These are phyloP conservation scores for Erythrobasidium yunnanense DNA, from an alignment of 768 basidiomycete genomes.

Conservation along the genomic window DNA sequence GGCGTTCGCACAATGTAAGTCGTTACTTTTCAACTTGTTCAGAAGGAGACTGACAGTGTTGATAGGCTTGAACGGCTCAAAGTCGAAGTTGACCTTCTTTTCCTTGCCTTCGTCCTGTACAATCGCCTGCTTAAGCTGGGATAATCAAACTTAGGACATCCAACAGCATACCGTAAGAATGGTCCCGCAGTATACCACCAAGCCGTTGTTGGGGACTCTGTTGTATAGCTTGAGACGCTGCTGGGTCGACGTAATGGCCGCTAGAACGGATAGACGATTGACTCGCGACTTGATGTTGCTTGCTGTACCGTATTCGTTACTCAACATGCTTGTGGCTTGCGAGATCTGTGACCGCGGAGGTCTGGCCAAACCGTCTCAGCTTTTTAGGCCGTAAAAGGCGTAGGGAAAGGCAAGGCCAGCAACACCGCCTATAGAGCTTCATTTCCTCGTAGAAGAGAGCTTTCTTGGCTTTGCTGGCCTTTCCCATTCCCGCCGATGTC, in stretches of 20 bases:
- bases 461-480: too few species aligned
- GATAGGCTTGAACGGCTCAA: constrained; percentile 97
- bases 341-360: constrained; percentile 62
- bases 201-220: constrained; percentile 83
- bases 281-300: constrained; percentile 99
- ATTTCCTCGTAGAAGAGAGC: too few species aligned
- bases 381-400: too few species aligned
- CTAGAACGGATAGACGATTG: constrained; percentile 90
- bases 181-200: constrained; percentile 95
- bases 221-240: constrained; percentile 94
- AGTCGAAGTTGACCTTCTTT: constrained; percentile 83
- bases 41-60: constrained; percentile 54
- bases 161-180: constrained; percentile 82
- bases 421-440: too few species aligned
- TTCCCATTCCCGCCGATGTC: not conserved
- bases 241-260: constrained; percentile 96
- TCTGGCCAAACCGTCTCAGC: not conserved
- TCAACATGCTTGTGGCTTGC: constrained; percentile 85
- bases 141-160: not conserved
- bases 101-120: constrained; percentile 77
- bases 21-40: too few species aligned
- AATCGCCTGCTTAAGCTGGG: not conserved
- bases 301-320: constrained; percentile 70
- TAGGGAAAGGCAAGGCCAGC: too few species aligned
- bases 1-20: too few species aligned